Evolutionary conservation across 371 early-diverging fungal genomes (phyloP).

Genomic region (Actinomortierella ambigua): DNA sequence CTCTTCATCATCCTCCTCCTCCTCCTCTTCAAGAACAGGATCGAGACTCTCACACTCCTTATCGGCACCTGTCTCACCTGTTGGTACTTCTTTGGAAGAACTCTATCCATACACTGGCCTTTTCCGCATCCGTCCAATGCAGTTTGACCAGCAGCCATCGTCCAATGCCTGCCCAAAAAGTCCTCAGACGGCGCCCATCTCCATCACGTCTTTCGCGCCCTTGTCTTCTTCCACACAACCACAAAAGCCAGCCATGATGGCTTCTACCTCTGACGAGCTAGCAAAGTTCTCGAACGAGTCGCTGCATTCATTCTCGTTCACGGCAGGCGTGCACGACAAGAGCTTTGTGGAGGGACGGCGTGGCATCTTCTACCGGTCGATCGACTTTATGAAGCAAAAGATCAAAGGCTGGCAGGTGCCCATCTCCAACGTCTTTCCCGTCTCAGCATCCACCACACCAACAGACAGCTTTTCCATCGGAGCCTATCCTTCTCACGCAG

Average conservation of each 20-base stretch:
- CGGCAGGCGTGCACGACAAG: constrained; percentile 48
- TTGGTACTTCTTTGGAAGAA: constrained; percentile 19
- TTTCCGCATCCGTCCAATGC: constrained; percentile 46
- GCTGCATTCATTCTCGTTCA: constrained; percentile 60
- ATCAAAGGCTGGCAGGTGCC: constrained; percentile 53
- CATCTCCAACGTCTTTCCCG: constrained; percentile 43
- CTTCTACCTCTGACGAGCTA: constrained; percentile 42
- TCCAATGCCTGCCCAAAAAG: constrained; percentile 12
- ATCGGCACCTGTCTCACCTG: too few relatives aligned
- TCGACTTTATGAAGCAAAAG: constrained; percentile 63
- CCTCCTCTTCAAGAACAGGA: too few relatives aligned
- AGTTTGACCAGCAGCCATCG: constrained; percentile 14
- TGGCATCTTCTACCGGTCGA: constrained; percentile 53
- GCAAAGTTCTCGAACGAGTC: constrained; percentile 58
- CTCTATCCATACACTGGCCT: constrained; percentile 44
- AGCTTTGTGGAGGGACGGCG: constrained; percentile 49
- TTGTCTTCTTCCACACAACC: background rate
- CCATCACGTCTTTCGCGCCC: background rate
- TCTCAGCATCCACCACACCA: constrained; percentile 40
- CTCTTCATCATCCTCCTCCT: too few relatives aligned
- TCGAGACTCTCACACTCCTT: too few relatives aligned
- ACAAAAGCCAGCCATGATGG: constrained; percentile 9
- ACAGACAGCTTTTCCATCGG: constrained; percentile 48
- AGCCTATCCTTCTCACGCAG: constrained; percentile 39
- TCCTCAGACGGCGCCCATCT: constrained; percentile 4